These are phyloP conservation scores for Irineochytrium annulatum DNA, from an alignment of 192 early-diverging fungal species.

Conservation along the genomic window DNA sequence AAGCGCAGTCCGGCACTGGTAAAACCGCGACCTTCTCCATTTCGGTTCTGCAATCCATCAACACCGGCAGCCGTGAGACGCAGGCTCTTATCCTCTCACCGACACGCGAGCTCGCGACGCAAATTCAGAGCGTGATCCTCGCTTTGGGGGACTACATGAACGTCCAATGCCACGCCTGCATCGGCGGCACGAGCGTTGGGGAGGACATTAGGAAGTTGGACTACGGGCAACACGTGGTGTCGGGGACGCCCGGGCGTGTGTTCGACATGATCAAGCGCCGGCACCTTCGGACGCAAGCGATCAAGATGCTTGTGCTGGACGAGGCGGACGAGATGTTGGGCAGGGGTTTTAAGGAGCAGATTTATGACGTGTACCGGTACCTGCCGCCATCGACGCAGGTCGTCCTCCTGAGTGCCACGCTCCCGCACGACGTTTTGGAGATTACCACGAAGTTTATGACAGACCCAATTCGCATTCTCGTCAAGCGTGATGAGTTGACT, in stretches of 20 bases:
- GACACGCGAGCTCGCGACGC: constrained; percentile 96
- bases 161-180: constrained; percentile 91
- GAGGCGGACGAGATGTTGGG: constrained; percentile 99
- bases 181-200: constrained; percentile 92
- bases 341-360: constrained; percentile 98
- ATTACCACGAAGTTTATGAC: constrained; percentile 99
- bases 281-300: constrained; percentile 71
- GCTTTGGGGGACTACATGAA: constrained; percentile 95
- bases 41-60: constrained; percentile 93
- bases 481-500: constrained; percentile 99
- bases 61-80: constrained; percentile 68
- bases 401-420: constrained; percentile 94
- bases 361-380: constrained; percentile 88
- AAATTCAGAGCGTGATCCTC: constrained; percentile 94
- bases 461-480: constrained; percentile 97
- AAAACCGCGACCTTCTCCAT: constrained; percentile 99
- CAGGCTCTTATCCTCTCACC: constrained; percentile 97
- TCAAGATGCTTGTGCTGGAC: constrained; percentile 99
- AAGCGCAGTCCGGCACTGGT: constrained; percentile 99
- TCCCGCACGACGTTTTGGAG: constrained; percentile 94
- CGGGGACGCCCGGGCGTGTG: constrained; percentile 98
- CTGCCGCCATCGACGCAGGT: constrained; percentile 92
- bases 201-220: constrained; percentile 84
- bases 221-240: constrained; percentile 85
- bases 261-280: constrained; percentile 97